Evolutionary conservation across 75 land plant genomes (phyloP), one percentile per base, ranked within the genome.

Genomic region (Adiantum capillusveneris): DNA sequence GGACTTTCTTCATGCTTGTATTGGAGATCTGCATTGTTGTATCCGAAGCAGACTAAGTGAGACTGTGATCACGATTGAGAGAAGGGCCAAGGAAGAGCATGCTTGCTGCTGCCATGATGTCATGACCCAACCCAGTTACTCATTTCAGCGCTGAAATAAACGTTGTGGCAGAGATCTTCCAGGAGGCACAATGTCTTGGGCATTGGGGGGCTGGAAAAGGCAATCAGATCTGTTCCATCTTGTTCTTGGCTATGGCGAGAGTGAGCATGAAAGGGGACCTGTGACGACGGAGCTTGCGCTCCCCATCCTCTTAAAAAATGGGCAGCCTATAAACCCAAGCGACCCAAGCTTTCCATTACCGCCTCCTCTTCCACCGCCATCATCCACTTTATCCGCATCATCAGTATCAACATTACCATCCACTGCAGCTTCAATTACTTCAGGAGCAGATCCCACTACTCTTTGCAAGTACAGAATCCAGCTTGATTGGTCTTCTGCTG

Each of bases 141-240:
- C n/a, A 17, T 46, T 14, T 2, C 49, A 17, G 5, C 14, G 21
- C 17, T 20, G n/a, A 20, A 17, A 46, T 17, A 14, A 17, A n/a
- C 14, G n/a, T 46, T 2, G 5, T n/a, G 14, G 49, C 49, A 5
- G 49, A 14, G 21, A 17, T 6, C 17, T 6, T 17, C 6, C 49
- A 6, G 5, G 17, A 3, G 12, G 21, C n/a, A 20, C 14, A 34
- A 34, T 34, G 37, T 34, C 37, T 34, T 94, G 98, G 98, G 85
- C 83, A 14, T 53, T 94, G 60, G 90, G 84, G 9, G 44, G 78
- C 43, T 94, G 98, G 98, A 94, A 94, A 73, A 62, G 98, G 55
- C 79, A 85, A 11, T 76, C 81, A 25, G 98, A 94, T 60, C 61
- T 71, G 60, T 94, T 89, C 64, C 87, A 73, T 26, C 76, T 94